These are phyloP conservation scores for Aphanomyces astaci DNA, from an alignment of 352 stramenopile species.

Conservation along the genomic window DNA sequence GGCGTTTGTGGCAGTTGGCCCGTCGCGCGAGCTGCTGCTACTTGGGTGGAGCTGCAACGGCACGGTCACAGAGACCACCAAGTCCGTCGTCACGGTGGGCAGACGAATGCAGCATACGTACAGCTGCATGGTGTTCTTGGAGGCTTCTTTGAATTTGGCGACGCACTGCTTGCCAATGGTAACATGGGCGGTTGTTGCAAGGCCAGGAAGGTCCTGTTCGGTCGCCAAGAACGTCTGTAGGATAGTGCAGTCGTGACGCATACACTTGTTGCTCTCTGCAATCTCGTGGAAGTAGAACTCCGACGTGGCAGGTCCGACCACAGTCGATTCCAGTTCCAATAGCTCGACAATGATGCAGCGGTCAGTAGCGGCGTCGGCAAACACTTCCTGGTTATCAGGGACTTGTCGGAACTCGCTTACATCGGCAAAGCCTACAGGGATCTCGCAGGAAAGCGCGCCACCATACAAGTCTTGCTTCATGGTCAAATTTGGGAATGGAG, in stretches of 20 bases:
- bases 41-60: slow-evolving; percentile 65
- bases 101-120: slow-evolving; percentile 69
- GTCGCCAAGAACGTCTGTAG: slow-evolving; percentile 37
- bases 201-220: slow-evolving; percentile 26
- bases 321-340: slow-evolving; percentile 49
- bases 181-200: slow-evolving; percentile 39
- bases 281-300: slow-evolving; percentile 82
- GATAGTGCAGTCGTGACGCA: slow-evolving; percentile 42
- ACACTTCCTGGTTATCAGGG: slow-evolving; percentile 83
- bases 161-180: slow-evolving; percentile 71
- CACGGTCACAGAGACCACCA: slow-evolving; percentile 73
- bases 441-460: slow-evolving; percentile 59
- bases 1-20: slow-evolving; percentile 52
- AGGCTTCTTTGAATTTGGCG: slow-evolving; percentile 78
- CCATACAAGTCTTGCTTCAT: slow-evolving; percentile 41
- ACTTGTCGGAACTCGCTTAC: slow-evolving; percentile 79
- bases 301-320: slow-evolving; percentile 42
- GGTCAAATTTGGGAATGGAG: neutral
- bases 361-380: slow-evolving; percentile 68
- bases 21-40: slow-evolving; percentile 49
- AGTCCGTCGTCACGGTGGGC: slow-evolving; percentile 62
- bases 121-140: slow-evolving; percentile 81
- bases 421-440: slow-evolving; percentile 65
- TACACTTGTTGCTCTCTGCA: slow-evolving; percentile 67
- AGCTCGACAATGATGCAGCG: slow-evolving; percentile 81